Base-by-base conservation (phyloP, 2,329 filamentous ascomycete species). In the Colletotrichum simmondsii region DNA sequence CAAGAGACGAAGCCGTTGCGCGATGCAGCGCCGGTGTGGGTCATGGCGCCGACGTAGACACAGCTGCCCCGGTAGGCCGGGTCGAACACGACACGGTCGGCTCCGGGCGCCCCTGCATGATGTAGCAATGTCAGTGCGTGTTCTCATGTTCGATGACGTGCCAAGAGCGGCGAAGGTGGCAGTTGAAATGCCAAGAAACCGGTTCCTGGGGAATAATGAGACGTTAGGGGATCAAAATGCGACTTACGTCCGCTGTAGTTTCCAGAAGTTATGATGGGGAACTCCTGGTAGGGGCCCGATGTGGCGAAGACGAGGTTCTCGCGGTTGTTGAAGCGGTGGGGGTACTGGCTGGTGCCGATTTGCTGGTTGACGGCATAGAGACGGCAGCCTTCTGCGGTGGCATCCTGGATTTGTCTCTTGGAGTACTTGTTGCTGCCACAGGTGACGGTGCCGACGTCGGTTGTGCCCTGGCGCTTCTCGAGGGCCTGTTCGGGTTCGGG, bases 1-100 rank as follows among this genome's bases (percentile, higher is more conserved):
- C 92, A 94, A n/a, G 85, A 87, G 68, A 94, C 90, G 81, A 94
- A 94, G 81, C 88, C 85, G 80, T 93, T 91, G 8, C 91, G 71
- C 26, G 28, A 91, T 63, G 87, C 89, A 22, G 92, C 92, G 32
- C 92, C 92, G 26, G 90, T 92, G 78, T 94, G 92, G 0, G 92
- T 94, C 74, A 94, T 92, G 32, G 88, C 84, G 49, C 91, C 92
- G 16, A 91, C 92, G 57, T 89, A 86, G 70, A 87, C 72, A 76
- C 91, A 88, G 19, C 81, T 73, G 61, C 61, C 37, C 26, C 28
- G 66, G 56, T 71, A 62, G 7, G 59, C 16, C 0, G 78, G 84
- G 78, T 90, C 92, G 83, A 94, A 90, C 11, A 93, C 80, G 65
- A 93, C 89, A 62, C 92, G 90, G 79, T 94, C 92, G 22, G 92